These are phyloP conservation scores for Aureobasidium sp. DNA, from an alignment of 2,329 filamentous ascomycete genomes.

Conservation along the genomic window DNA sequence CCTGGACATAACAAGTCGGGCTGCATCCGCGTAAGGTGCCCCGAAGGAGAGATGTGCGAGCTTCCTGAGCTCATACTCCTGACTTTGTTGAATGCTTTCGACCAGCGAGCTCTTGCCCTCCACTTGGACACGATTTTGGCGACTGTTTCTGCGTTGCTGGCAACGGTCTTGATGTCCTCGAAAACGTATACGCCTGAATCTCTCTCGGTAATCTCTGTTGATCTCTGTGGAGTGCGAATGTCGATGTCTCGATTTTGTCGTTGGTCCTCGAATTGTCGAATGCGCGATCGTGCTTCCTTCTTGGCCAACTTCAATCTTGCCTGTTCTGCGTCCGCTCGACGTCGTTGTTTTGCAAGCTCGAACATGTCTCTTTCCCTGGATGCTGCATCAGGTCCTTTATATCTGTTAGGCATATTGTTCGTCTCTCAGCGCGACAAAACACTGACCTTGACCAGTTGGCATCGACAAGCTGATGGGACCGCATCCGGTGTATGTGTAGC, in stretches of 20 bases:
- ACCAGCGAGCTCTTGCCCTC: neutral
- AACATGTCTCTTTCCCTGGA: neutral
- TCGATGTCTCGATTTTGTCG: neutral
- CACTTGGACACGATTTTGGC: constrained; percentile 5
- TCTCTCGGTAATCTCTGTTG: neutral
- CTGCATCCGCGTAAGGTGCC: neutral
- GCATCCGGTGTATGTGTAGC: neutral
- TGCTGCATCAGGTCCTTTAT: neutral
- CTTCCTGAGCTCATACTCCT: neutral
- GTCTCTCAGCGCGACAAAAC: too few species aligned
- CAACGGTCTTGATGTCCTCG: neutral
- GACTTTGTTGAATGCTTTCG: neutral
- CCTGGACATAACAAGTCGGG: neutral
- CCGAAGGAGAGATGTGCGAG: neutral
- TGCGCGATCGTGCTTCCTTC: neutral
- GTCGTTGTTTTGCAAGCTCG: neutral
- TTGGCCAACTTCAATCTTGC: constrained; percentile 4
- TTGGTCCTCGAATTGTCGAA: neutral
- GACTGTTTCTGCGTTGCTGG: neutral
- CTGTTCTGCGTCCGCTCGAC: neutral
- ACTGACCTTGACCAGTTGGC: neutral
- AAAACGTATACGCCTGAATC: neutral
- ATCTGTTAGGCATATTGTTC: neutral
- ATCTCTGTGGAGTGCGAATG: neutral
- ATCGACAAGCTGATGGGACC: neutral